Evolutionary conservation across 2,329 filamentous ascomycete species (phyloP).

Genomic region (Periconia sp.): DNA sequence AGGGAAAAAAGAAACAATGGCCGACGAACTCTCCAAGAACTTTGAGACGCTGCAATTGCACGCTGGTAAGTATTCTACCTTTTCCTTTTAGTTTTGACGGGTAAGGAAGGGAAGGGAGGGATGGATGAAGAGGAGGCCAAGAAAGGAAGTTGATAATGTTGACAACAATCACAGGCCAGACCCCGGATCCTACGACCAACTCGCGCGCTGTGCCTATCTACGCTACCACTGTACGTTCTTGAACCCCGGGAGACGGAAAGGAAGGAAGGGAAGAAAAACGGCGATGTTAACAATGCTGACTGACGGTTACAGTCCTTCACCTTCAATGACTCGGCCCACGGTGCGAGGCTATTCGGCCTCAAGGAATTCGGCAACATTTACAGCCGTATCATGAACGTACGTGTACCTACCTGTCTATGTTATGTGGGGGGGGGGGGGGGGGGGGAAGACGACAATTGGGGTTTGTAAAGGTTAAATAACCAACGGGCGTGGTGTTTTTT

Average conservation of each 20-base stretch:
- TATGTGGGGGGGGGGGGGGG: background rate
- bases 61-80: conserved; percentile 42
- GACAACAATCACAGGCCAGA: conserved; percentile 71
- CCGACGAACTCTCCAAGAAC: conserved; percentile 46
- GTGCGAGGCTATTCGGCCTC: conserved; percentile 90
- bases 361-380: conserved; percentile 99
- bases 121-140: no score
- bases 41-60: conserved; percentile 57
- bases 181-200: conserved; percentile 78
- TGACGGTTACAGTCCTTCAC: conserved; percentile 75
- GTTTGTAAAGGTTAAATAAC: conserved; percentile 50
- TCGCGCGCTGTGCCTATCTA: conserved; percentile 94
- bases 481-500: conserved; percentile 93
- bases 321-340: conserved; percentile 96
- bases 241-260: background rate
- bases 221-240: conserved; percentile 70
- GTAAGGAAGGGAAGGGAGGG: background rate
- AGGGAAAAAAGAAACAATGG: no score
- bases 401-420: conserved; percentile 25
- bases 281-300: conserved; percentile 12
- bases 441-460: background rate
- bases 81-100: background rate
- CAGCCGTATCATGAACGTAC: conserved; percentile 90
- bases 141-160: no score
- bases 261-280: background rate